These are phyloP conservation scores for Ceratobasidium sp. DNA, from an alignment of 1,284 basidiomycete species.

Conservation along the genomic window DNA sequence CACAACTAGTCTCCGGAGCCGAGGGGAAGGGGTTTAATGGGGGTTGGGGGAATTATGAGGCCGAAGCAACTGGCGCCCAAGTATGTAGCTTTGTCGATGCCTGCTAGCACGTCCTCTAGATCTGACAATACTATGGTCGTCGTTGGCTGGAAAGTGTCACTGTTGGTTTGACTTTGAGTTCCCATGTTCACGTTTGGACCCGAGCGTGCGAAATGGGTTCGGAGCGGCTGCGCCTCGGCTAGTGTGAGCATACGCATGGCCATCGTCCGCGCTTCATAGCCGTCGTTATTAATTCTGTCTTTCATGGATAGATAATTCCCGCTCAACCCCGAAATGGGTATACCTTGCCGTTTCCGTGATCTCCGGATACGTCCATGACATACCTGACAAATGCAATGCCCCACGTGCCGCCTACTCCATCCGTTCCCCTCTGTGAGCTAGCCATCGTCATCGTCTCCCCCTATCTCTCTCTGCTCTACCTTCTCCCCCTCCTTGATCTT, in stretches of 20 bases:
- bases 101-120: not conserved
- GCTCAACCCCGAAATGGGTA: not conserved
- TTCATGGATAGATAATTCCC: not conserved
- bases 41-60: not conserved
- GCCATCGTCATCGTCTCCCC: slow-evolving; percentile 4
- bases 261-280: not conserved
- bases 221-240: slow-evolving; percentile 16
- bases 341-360: slow-evolving; percentile 30
- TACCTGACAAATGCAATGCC: slow-evolving; percentile 35
- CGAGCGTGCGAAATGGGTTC: slow-evolving; percentile 32
- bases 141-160: not conserved
- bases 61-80: not conserved
- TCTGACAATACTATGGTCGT: slow-evolving; percentile 24
- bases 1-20: slow-evolving; percentile 18
- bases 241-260: not conserved
- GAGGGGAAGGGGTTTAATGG: not conserved
- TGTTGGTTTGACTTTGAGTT: not conserved
- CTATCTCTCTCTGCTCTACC: not conserved
- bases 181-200: slow-evolving; percentile 1
- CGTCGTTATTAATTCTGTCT: not conserved
- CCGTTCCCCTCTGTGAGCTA: slow-evolving; percentile 7
- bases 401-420: slow-evolving; percentile 38
- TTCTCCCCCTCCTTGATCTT: not conserved
- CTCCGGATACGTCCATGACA: not conserved
- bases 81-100: slow-evolving; percentile 23